These are phyloP conservation scores for Triticum aestivum DNA, from an alignment of 176 grass and related monocot genomes.

Conservation along the genomic window IWGSC_CS_RefSeq_v2.1 NC_057798.1:32963215-32963714, in stretches of 20 bases:
- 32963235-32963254: conserved; percentile 97
- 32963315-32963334: conserved; percentile 69
- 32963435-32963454: conserved; percentile 66
- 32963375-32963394: conserved; percentile 38
- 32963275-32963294: conserved; percentile 71
- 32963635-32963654: conserved; percentile 12
- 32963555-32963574: conserved; percentile 38
- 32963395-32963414: conserved; percentile 63
- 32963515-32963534: conserved; percentile 41
- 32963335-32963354: conserved; percentile 84
- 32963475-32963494: conserved; percentile 76
- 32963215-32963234: conserved; percentile 88
- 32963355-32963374: conserved; percentile 68
- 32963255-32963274: conserved; percentile 88
- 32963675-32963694: conserved; percentile 22
- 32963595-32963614: conserved; percentile 35
- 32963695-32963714: conserved; percentile 4
- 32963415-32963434: conserved; percentile 75
- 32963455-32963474: conserved; percentile 83
- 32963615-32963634: conserved; percentile 41
- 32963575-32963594: conserved; percentile 46
- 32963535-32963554: conserved; percentile 42
- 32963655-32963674: conserved; percentile 39
- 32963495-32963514: conserved; percentile 68
- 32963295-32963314: conserved; percentile 79